Evolutionary conservation across 2,329 filamentous ascomycete genomes (phyloP), one percentile per base, ranked within the genome.

Genomic region (Plectosphaerella sp.): DNA sequence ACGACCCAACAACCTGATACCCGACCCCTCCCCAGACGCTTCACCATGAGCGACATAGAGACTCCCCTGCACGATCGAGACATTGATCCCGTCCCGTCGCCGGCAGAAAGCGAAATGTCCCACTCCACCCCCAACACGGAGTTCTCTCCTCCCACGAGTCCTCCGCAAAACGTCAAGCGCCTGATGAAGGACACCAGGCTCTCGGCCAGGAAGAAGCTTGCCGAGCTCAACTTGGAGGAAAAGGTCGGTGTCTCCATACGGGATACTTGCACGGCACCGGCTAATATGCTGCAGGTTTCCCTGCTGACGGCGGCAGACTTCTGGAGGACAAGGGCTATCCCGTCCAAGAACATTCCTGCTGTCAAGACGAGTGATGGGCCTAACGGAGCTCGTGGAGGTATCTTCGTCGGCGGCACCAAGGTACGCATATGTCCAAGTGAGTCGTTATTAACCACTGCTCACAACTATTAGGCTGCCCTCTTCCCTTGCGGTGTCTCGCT

Each of bases 401-500:
- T 83, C 16, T 88, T 87, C 64, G 86, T 87, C 48, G 84, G 84
- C 42, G 84, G 85, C 18, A 84, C 79, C 50, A 82, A 82, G 69
- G 79, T 80, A 39, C 59, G 70, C 63, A 39, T 16, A 25, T 6
- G 6, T 33, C 45, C 18, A 8, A 42, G 22, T 3, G 22, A 22
- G 4, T 24, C 18, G 33, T 22, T 52, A 54, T 60, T 7, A 59
- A 43, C 39, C 33, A 42, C 20, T 9, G 51, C 51, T 64, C 9
- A 43, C 16, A 18, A 20, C 28, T 43, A 6, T 11, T 63, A 89
- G 74, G 88, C 89, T 39, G 89, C 89, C 16, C 78, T 91, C 46
- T 88, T 93, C 58, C 89, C 89, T 8, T 92, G 88, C 59, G 88
- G 88, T 52, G 84, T 90, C 52, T 90, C 87, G 1, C 78, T 93